phyloP scores from a whole-genome alignment of 495 filamentous ascomycete species.

The Venustampulla echinocandica region DNA sequence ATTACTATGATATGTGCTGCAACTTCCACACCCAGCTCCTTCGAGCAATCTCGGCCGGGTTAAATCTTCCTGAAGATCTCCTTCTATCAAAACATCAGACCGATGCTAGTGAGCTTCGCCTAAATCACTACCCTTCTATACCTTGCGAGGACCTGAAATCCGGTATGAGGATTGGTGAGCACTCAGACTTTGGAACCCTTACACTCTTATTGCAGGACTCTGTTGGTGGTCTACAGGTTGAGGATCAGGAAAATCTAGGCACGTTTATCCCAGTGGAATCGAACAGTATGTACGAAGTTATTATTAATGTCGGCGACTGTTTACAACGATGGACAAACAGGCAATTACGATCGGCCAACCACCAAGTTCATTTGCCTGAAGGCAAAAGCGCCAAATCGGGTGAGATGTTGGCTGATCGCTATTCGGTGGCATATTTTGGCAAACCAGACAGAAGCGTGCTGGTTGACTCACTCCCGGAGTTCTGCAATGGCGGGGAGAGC shows the following conservation, averaged over 20 bases:
- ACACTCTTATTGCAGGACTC: conserved; percentile 34
- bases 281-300: conserved; percentile 32
- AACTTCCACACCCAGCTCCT: conserved; percentile 37
- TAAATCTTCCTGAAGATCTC: conserved; percentile 43
- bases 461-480: conserved; percentile 45
- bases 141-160: conserved; percentile 32
- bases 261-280: conserved; percentile 39
- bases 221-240: conserved; percentile 37
- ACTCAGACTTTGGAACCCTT: conserved; percentile 32
- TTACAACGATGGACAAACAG: conserved; percentile 52
- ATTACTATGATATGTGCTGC: conserved; percentile 46
- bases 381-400: conserved; percentile 21
- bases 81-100: conserved; percentile 45
- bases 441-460: conserved; percentile 40
- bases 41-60: conserved; percentile 40
- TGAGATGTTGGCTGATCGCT: conserved; percentile 41
- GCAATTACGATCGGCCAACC: conserved; percentile 41
- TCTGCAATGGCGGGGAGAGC: conserved; percentile 1
- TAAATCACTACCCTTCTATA: conserved; percentile 57
- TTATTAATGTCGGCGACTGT: conserved; percentile 50
- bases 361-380: conserved; percentile 40
- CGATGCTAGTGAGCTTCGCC: conserved; percentile 48
- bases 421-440: conserved; percentile 55
- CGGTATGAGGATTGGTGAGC: conserved; percentile 30
- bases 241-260: conserved; percentile 37